Evolutionary conservation across 352 stramenopile species (phyloP), one percentile per base, ranked within the genome.

Genomic region (Aphanomyces invadans): DNA sequence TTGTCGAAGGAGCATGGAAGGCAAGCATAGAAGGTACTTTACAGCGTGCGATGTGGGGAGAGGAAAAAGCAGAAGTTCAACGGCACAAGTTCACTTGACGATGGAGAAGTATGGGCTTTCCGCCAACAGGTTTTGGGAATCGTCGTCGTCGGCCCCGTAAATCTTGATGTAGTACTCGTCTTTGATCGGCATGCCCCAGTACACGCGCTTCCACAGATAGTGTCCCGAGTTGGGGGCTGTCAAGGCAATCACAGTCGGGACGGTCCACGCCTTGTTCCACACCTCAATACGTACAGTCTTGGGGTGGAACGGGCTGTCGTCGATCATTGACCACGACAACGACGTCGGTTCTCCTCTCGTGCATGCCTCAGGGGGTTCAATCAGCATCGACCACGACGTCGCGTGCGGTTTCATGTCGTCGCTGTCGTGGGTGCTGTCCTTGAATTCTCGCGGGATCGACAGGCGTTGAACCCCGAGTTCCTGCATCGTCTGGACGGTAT

Each of bases 81-180:
- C 7, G 3, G 17, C 3, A 4, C 60, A 32, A 23, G 55, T 32
- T 64, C 33, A 67, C 32, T 67, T 49, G 32, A 67, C 60, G 10
- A 67, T 67, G 4, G 60, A 26, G 21, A 67, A 67, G 9, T 59
- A 39, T 26, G 33, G 21, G 32, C 60, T 67, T 44, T 67, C 29
- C 29, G 39, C 60, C n/a, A 67, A 49, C 10, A 67, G 49, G 21
- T 56, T 44, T 28, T 57, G 31, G 10, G 48, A 21, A 55, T 74
- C 71, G 65, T 83, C 71, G 60, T 84, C 76, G 45, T 80, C 86
- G 52, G 83, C 80, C 71, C 88, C 83, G 75, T 92, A 94, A 72
- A 92, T 87, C 74, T 92, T 92, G 60, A 94, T 76, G 75, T 89
- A 94, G 75, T 94, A 94, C 65, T 80, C 81, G 56, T 88, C 80